Evolutionary conservation across 1,284 basidiomycete genomes (phyloP).

Genomic region (Cutaneotrichosporon mucoides): DNA sequence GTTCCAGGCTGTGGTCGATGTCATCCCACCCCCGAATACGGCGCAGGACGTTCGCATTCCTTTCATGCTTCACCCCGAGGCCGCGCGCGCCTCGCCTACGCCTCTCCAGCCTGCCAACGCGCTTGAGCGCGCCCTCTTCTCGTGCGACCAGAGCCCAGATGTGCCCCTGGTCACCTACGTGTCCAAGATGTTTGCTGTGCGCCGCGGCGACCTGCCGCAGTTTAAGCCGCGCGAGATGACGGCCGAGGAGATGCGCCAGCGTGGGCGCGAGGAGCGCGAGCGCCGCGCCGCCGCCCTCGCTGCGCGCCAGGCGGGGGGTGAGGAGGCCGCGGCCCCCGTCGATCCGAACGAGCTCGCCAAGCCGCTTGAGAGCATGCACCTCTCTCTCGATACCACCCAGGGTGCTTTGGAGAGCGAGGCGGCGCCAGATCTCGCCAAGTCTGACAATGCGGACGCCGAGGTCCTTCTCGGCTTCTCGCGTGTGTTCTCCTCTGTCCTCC

Average conservation of each 20-base stretch:
- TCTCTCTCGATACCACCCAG: neutral
- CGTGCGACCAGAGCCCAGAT: constrained; percentile 60
- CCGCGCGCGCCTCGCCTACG: constrained; percentile 38
- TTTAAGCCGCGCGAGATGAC: constrained; percentile 72
- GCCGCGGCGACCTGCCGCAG: constrained; percentile 74
- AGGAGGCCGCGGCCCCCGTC: constrained; percentile 13
- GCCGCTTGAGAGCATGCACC: constrained; percentile 24
- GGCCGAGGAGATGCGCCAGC: constrained; percentile 78
- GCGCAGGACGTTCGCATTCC: constrained; percentile 84
- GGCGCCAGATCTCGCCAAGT: no score
- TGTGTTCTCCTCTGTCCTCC: constrained; percentile 83
- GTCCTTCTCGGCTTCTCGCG: constrained; percentile 86
- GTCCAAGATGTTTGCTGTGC: constrained; percentile 97
- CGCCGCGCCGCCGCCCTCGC: constrained; percentile 50
- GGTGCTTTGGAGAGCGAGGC: no score
- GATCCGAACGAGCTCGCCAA: constrained; percentile 27
- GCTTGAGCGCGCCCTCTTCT: constrained; percentile 76
- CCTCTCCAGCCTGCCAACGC: constrained; percentile 62
- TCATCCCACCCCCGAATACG: constrained; percentile 78
- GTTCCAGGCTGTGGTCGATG: constrained; percentile 86
- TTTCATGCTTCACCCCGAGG: constrained; percentile 86
- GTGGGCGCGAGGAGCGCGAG: constrained; percentile 63
- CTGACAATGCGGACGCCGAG: constrained; percentile 50
- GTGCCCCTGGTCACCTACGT: constrained; percentile 79
- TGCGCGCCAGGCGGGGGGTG: constrained; percentile 28